Conservation (phyloP, 768 basidiomycete species). For the Auriculariales sp. region DNA sequence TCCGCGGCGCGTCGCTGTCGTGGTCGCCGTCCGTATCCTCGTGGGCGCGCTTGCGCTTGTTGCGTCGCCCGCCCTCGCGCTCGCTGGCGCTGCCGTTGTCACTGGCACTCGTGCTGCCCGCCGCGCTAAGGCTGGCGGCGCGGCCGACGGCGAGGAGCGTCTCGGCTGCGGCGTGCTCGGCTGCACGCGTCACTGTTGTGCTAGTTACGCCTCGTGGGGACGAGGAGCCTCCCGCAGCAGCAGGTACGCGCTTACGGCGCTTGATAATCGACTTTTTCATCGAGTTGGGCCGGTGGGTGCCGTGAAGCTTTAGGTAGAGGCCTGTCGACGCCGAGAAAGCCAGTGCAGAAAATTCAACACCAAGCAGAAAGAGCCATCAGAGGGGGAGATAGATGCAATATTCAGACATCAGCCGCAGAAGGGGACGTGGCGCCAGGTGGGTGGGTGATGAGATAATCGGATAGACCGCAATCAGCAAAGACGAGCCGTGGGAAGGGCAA, state of each 20-base stretch:
- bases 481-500: conserved; percentile 3
- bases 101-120: neutral
- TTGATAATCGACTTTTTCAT: conserved; percentile 99
- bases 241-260: conserved; percentile 91
- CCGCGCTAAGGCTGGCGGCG: conserved; percentile 5
- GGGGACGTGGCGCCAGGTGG: too few species aligned
- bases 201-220: conserved; percentile 5
- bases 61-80: conserved; percentile 26
- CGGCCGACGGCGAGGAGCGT: conserved; percentile 75
- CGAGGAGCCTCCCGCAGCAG: conserved; percentile 36
- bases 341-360: conserved; percentile 11
- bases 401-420: too few species aligned
- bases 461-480: conserved; percentile 3
- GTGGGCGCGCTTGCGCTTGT: conserved; percentile 40
- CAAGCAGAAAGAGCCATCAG: too few species aligned
- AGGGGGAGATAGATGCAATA: too few species aligned
- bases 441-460: too few species aligned
- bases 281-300: conserved; percentile 88
- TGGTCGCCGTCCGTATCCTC: conserved; percentile 36
- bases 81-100: conserved; percentile 16
- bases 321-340: conserved; percentile 30
- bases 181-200: conserved; percentile 25
- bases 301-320: conserved; percentile 96
- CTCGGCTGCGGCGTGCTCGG: conserved; percentile 82
- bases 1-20: conserved; percentile 21